Evolutionary conservation across 2,329 filamentous ascomycete genomes (phyloP).

Genomic region (Cladophialophora psammophila): DNA sequence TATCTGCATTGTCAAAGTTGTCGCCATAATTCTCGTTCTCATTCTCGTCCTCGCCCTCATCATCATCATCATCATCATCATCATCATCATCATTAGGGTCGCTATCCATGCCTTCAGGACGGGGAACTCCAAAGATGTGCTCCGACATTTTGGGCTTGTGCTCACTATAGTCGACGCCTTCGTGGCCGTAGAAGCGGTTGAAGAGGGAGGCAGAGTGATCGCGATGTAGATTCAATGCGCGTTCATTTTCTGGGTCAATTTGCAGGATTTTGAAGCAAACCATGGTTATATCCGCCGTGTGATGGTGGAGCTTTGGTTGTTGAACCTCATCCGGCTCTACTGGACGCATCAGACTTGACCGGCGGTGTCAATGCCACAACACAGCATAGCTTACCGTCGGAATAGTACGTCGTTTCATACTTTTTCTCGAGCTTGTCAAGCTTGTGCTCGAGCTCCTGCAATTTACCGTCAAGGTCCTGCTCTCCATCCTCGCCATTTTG

Average conservation of each 20-base stretch:
- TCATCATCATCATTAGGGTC: background rate
- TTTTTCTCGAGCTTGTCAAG: background rate
- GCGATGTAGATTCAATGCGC: background rate
- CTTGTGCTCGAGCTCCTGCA: slow-evolving; percentile 1
- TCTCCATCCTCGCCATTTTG: background rate
- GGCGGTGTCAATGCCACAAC: background rate
- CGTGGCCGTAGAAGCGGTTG: background rate
- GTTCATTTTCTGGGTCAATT: background rate
- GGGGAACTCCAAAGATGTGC: background rate
- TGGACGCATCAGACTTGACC: background rate
- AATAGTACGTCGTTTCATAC: background rate
- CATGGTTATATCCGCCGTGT: background rate
- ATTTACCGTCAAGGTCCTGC: background rate
- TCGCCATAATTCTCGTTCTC: background rate
- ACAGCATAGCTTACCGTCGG: background rate
- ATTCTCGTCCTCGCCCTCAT: background rate
- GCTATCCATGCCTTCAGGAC: background rate
- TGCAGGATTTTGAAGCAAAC: background rate
- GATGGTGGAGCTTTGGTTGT: background rate
- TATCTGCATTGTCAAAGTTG: background rate
- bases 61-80: background rate
- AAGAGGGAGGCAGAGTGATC: background rate
- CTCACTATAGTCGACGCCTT: background rate
- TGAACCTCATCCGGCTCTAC: background rate
- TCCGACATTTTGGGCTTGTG: background rate